Evolutionary conservation across 768 basidiomycete genomes (phyloP).

Genomic region (Podaxis sp.): DNA sequence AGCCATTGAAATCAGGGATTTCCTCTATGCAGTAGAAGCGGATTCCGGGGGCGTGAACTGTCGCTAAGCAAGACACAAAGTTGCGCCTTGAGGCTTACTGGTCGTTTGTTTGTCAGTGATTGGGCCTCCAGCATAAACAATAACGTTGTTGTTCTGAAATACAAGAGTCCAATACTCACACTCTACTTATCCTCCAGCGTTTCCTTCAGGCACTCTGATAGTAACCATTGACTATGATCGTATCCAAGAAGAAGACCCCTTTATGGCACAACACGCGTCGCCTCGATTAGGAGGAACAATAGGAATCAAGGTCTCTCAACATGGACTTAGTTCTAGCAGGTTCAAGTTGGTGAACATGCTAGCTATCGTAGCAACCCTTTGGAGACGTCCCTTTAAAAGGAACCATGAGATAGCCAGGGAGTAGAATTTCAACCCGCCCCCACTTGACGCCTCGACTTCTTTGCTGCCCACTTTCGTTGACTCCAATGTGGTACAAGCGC

Average conservation of each 20-base stretch:
- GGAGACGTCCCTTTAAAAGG: not conserved
- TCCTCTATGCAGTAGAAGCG: too few species aligned
- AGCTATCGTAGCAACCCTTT: not conserved
- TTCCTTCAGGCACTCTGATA: not conserved
- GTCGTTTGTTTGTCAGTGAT: not conserved
- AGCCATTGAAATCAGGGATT: too few species aligned
- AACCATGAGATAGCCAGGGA: not conserved
- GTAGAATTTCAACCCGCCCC: not conserved
- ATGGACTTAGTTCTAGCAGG: not conserved
- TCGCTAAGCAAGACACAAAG: not conserved
- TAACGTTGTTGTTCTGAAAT: not conserved
- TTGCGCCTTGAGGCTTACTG: not conserved
- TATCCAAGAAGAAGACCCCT: not conserved
- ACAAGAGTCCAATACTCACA: not conserved
- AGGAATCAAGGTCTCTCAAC: not conserved
- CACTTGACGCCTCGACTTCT: not conserved
- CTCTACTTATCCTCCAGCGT: not conserved
- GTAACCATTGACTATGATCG: not conserved
- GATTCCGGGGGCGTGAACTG: too few species aligned
- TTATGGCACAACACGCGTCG: not conserved
- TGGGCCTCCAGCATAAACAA: not conserved
- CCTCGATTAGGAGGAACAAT: not conserved
- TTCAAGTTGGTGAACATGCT: not conserved
- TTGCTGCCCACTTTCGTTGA: not conserved
- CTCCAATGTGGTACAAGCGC: not conserved